Conservation (phyloP, 2,329 filamentous ascomycete species). For the Paraphoma chrysanthemicola region DNA sequence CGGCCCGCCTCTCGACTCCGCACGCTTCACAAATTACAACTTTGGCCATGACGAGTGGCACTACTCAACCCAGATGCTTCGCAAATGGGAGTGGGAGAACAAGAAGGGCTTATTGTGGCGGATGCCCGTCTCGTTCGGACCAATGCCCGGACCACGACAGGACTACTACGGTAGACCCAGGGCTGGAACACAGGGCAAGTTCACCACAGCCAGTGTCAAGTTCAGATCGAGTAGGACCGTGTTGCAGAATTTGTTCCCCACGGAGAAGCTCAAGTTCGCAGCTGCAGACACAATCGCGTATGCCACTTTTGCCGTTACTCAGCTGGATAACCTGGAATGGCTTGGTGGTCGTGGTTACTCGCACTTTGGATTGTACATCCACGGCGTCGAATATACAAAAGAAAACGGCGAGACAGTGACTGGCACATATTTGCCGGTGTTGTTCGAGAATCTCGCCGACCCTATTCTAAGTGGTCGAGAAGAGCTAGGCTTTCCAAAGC, state of each 20-base stretch:
- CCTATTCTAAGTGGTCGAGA: constrained; percentile 67
- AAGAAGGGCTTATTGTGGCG: constrained; percentile 45
- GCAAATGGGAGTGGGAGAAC: constrained; percentile 58
- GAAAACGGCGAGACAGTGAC: constrained; percentile 55
- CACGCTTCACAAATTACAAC: constrained; percentile 57
- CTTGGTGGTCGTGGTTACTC: constrained; percentile 66
- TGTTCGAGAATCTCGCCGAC: constrained; percentile 66
- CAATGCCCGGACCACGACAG: constrained; percentile 51
- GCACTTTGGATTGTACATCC: constrained; percentile 66
- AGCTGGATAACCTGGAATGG: constrained; percentile 62
- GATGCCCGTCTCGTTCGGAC: constrained; percentile 53
- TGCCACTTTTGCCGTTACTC: constrained; percentile 49
- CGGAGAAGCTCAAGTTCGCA: constrained; percentile 43
- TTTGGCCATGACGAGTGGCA: constrained; percentile 67
- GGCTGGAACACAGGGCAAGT: constrained; percentile 35
- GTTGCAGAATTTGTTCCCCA: constrained; percentile 51
- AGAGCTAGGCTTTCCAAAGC: constrained; percentile 68
- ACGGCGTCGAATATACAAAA: constrained; percentile 65
- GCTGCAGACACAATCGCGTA: constrained; percentile 47
- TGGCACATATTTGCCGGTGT: constrained; percentile 63
- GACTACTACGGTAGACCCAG: constrained; percentile 27
- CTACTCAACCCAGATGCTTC: constrained; percentile 58
- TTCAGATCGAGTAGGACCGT: constrained; percentile 51
- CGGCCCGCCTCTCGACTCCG: constrained; percentile 39
- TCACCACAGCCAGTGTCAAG: constrained; percentile 49